Evolutionary conservation across 2,329 filamentous ascomycete species (phyloP).

Genomic region (Fusarium bactridioides): DNA sequence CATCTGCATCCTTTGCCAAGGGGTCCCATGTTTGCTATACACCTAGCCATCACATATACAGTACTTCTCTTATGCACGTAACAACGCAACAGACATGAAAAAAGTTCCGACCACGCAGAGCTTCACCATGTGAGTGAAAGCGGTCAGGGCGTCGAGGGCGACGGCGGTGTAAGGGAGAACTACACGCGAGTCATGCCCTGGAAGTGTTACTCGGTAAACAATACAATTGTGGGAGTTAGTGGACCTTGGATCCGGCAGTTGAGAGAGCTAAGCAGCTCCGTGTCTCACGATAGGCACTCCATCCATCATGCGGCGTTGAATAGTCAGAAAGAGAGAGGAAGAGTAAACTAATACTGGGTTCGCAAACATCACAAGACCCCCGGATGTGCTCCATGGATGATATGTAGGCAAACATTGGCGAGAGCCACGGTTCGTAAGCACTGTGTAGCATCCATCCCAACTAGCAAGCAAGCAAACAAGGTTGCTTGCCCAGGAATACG

Average conservation of each 20-base stretch:
- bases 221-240: constrained; percentile 17
- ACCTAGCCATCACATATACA: constrained; percentile 11
- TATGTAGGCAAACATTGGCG: background rate
- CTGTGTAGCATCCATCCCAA: constrained; percentile 24
- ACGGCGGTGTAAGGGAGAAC: constrained; percentile 24
- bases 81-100: constrained; percentile 9
- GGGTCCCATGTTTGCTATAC: constrained; percentile 11
- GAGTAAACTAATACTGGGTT: background rate
- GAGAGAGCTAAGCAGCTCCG: background rate
- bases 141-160: constrained; percentile 15
- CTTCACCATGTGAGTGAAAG: constrained; percentile 6
- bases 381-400: constrained; percentile 24
- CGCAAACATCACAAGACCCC: background rate
- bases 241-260: constrained; percentile 27
- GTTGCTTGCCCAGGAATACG: background rate
- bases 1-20: constrained; percentile 9
- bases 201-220: constrained; percentile 9
- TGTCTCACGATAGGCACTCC: background rate
- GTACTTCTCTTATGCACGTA: constrained; percentile 21
- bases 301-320: background rate
- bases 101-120: constrained; percentile 10
- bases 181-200: constrained; percentile 23
- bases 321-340: background rate
- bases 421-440: constrained; percentile 1
- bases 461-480: constrained; percentile 3